Evolutionary conservation across 2,329 filamentous ascomycete genomes (phyloP), one percentile per base, ranked within the genome.

Genomic region (Claviceps quebecensis): DNA sequence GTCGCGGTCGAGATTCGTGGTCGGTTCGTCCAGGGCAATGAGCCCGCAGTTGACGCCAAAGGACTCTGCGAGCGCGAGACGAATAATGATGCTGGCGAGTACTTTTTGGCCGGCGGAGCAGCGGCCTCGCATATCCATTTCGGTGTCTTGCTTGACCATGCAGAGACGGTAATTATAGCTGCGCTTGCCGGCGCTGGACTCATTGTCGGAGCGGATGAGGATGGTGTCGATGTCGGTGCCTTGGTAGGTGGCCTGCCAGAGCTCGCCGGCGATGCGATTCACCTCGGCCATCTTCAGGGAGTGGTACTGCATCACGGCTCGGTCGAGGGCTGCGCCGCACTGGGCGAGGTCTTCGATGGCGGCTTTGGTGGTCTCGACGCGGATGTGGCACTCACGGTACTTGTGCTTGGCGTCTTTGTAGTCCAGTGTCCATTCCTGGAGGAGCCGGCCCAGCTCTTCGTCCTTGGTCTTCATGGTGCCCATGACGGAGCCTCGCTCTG

Each of bases 91-190:
- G 67, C 84, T 89, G 4, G 93, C 93, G 29, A 98, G 80, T 29
- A 98, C 91, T 69, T 95, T 96, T 66, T 98, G 93, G 3, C 93
- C 93, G 1, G 93, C 93, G 58, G 87, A 94, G 74, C 93, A 98
- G 51, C 93, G 87, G 1, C 93, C 94, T 56, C 93, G 87, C 93
- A 98, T 98, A 70, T 98, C 93, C 89, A 98, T 95, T 68, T 98
- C 93, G 0, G 86, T 87, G 62, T 94, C 89, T 64, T 91, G 85
- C 72, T 98, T 98, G 59, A 95, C 82, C 93, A 98, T 98, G 68
- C 87, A 90, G 5, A 98, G 84, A 46, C 93, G 87, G 73, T 98
- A 98, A 69, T 98, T 97, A 76, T 97, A 97, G 55, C 76, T 86
- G 60, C 87, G 83, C 61, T 87, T 89, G 49, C 80, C 83, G 52